Evolutionary conservation across 2,329 filamentous ascomycete species (phyloP).

Genomic region (Paecilomyces variotii): DNA sequence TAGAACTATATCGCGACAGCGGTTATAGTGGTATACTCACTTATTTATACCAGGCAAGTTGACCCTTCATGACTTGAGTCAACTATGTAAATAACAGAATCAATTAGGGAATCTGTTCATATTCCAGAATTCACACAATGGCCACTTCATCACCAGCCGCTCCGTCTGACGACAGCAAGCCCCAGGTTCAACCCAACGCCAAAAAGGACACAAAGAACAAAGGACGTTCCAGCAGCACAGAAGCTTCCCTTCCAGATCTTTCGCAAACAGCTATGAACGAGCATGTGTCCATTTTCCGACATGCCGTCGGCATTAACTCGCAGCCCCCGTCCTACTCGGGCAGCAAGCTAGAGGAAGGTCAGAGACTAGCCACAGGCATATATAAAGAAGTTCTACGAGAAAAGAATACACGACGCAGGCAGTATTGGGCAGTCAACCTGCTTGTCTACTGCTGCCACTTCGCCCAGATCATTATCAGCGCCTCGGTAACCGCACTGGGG

Average conservation of each 20-base stretch:
- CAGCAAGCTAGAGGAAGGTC: slow-evolving; percentile 8
- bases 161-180: not conserved
- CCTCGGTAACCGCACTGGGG: slow-evolving; percentile 41
- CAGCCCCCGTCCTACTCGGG: slow-evolving; percentile 2
- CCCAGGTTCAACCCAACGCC: not conserved
- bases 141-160: not conserved
- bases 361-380: slow-evolving; percentile 3
- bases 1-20: not conserved
- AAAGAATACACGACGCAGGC: slow-evolving; percentile 1
- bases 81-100: not conserved
- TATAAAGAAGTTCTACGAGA: slow-evolving; percentile 4
- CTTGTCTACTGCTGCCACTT: slow-evolving; percentile 5
- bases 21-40: not conserved
- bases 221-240: not conserved
- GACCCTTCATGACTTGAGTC: not conserved
- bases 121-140: not conserved
- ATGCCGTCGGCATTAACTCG: slow-evolving; percentile 7
- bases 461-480: slow-evolving; percentile 41
- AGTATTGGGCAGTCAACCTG: slow-evolving; percentile 3
- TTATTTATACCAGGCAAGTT: not conserved
- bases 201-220: not conserved
- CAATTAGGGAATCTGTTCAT: not conserved
- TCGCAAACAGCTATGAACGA: not conserved
- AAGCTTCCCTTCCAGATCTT: not conserved
- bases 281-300: slow-evolving; percentile 5